phyloP scores from a whole-genome alignment of 73 alveolate genomes.

The Durusdinium trenchii region DNA sequence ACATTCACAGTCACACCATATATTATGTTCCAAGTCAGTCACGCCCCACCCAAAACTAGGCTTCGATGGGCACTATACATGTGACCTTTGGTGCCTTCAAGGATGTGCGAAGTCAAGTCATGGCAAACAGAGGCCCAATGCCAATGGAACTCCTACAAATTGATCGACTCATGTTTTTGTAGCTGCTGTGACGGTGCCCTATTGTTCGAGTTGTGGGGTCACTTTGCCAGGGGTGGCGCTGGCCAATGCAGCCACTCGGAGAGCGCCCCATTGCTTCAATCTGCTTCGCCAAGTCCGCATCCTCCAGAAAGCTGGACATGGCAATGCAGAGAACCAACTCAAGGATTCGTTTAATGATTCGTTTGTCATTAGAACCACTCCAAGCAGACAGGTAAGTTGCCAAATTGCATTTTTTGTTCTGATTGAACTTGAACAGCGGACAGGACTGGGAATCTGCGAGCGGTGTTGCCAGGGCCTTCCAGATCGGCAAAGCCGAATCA shows the following conservation, averaged over 20 bases:
- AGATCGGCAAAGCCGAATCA: not conserved
- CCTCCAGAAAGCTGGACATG: not conserved
- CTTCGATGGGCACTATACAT: slow-evolving; percentile 4
- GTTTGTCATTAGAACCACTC: not conserved
- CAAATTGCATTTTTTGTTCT: not conserved
- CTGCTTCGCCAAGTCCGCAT: not conserved
- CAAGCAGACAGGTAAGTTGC: not conserved
- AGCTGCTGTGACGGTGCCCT: not conserved
- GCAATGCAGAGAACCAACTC: not conserved
- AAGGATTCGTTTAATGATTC: not conserved
- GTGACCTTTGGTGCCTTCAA: not conserved
- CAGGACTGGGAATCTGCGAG: not conserved
- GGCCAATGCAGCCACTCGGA: not conserved
- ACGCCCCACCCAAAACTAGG: not conserved
- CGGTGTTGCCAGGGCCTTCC: not conserved
- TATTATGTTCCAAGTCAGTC: too few species aligned
- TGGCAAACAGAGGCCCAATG: slow-evolving; percentile 27
- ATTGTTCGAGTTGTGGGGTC: too few species aligned
- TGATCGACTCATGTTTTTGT: too few species aligned
- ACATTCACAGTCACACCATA: too few species aligned
- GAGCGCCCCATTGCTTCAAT: slow-evolving; percentile 1
- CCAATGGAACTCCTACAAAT: too few species aligned
- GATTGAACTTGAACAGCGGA: not conserved
- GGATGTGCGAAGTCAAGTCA: slow-evolving; percentile 15
- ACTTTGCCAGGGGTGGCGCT: not conserved